Conservation (phyloP, 768 basidiomycete species). For the Crassisporium funariophilum region DNA sequence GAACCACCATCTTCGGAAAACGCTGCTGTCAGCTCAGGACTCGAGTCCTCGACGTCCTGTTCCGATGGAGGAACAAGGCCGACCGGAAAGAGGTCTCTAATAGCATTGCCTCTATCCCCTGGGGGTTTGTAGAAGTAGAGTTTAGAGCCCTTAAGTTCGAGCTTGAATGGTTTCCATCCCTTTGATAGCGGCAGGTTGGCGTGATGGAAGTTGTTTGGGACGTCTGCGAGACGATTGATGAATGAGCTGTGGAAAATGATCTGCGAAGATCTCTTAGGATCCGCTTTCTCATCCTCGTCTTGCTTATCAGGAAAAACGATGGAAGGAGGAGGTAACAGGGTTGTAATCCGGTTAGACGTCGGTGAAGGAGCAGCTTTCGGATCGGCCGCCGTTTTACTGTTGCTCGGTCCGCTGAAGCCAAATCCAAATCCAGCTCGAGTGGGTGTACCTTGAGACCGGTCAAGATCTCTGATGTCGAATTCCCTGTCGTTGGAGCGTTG, state of each 20-base stretch:
- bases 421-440: slow-evolving; percentile 23
- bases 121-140: slow-evolving; percentile 87
- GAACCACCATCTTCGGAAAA: slow-evolving; percentile 20
- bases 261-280: slow-evolving; percentile 70
- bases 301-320: slow-evolving; percentile 42
- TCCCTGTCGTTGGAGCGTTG: slow-evolving; percentile 37
- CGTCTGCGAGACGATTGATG: slow-evolving; percentile 68
- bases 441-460: slow-evolving; percentile 17
- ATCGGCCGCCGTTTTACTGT: slow-evolving; percentile 9
- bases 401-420: slow-evolving; percentile 19
- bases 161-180: slow-evolving; percentile 87
- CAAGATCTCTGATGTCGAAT: slow-evolving; percentile 12
- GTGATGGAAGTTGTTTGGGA: slow-evolving; percentile 39
- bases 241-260: slow-evolving; percentile 77
- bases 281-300: slow-evolving; percentile 29
- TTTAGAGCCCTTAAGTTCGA: slow-evolving; percentile 83
- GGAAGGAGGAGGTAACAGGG: slow-evolving; percentile 51
- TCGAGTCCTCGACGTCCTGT: slow-evolving; percentile 39
- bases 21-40: slow-evolving; percentile 7
- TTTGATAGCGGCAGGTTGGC: slow-evolving; percentile 49
- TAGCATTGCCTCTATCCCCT: slow-evolving; percentile 58
- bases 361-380: slow-evolving; percentile 11
- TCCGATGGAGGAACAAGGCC: slow-evolving; percentile 56
- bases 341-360: slow-evolving; percentile 26
- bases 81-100: slow-evolving; percentile 77